Evolutionary conservation across 768 basidiomycete genomes (phyloP), one percentile per base, ranked within the genome.

Genomic region (Sistotremastrum suecicum): DNA sequence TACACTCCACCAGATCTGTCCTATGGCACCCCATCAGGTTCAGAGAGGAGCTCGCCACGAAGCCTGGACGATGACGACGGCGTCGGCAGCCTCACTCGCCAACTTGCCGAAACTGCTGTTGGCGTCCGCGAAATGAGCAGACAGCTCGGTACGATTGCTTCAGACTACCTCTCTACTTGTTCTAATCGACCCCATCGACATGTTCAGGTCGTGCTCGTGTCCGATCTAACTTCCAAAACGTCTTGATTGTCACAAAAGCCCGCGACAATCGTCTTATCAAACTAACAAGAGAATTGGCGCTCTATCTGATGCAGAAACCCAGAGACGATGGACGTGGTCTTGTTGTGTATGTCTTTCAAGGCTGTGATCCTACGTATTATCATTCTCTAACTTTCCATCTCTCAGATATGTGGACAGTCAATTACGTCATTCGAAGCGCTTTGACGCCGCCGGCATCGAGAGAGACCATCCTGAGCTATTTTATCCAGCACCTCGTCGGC

Each of bases 121-220:
- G 85, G 90, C 36, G 95, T 99, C 7, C 75, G 95, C 41, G 95
- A 99, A 65, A 92, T 97, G 90, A 94, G 90, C 76, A 94, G 94
- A 63, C 88, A 94, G 61, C 80, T 99, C 11, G 95, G 94, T 89
- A 54, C 43, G 64, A 57, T 72, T 66, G 31, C 34, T 51, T 41
- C 38, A 44, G 35, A 45, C 42, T 34, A 44, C 42, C 42, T 38
- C 42, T 37, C 42, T 49, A 48, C 48, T 47, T 43, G 45, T 31
- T 9, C 39, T 41, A 5, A 8, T 34, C 11, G 44, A 49, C n/a
- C 40, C 34, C 32, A 37, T 41, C 35, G 32, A 3, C 40, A 34
- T 33, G 20, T 12, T 2, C 56, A 97, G 92, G 94, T 44, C 83
- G 94, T 46, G 90, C 94, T 3, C 76, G 89, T 33, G 87, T 98